Evolutionary conservation across 441 rosid species (phyloP).

Genomic region (Jatropha multifida): DNA sequence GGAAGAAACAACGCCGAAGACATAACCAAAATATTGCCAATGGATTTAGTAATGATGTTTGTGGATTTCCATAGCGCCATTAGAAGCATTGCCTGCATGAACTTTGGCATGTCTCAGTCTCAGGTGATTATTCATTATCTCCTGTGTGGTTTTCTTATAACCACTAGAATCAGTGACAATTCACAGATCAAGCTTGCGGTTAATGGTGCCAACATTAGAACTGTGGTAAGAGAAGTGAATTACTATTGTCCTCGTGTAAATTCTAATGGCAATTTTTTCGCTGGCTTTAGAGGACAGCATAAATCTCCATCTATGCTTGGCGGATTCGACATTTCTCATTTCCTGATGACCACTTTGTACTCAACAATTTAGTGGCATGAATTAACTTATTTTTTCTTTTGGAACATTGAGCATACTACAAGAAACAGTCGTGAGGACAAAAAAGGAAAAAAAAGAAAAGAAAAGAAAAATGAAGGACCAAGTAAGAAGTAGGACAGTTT

Average conservation of each 20-base stretch:
- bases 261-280: conserved; percentile 4
- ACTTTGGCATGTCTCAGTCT: background rate
- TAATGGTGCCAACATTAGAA: background rate
- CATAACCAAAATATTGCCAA: conserved; percentile 18
- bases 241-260: background rate
- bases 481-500: background rate
- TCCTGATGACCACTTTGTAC: background rate
- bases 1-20: conserved; percentile 36
- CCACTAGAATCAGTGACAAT: background rate
- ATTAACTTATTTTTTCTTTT: too few relatives aligned
- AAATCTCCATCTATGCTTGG: background rate
- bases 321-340: background rate
- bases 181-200: background rate
- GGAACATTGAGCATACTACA: background rate
- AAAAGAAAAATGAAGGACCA: too few relatives aligned
- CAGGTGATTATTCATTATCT: background rate
- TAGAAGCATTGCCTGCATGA: background rate
- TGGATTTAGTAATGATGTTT: conserved; percentile 21
- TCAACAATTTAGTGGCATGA: background rate
- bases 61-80: conserved; percentile 16
- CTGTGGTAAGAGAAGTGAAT: background rate
- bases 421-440: background rate
- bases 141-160: background rate
- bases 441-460: too few relatives aligned
- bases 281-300: background rate